Percentiles rank a stretch among this genome's conserved stretches.
These are phyloP conservation scores for Hypoxylon fuscum DNA, from an alignment of 495 filamentous ascomycete species.

Conservation along the genomic window DNA sequence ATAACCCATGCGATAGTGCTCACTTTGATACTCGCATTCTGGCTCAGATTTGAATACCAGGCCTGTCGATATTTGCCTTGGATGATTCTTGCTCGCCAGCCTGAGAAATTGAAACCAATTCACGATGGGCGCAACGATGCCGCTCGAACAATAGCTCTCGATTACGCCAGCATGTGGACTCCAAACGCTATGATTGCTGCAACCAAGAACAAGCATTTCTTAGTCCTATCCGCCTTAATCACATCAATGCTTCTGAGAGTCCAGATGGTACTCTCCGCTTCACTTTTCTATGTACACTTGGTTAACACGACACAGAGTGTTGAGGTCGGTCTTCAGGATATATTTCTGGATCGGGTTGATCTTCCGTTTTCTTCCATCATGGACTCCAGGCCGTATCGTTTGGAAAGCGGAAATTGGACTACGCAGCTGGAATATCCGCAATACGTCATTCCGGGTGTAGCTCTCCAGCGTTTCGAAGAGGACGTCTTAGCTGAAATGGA, in stretches of 20 bases:
- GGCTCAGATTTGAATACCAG: neutral
- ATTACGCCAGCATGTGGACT: neutral
- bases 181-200: neutral
- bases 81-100: neutral
- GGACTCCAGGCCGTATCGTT: neutral
- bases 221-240: neutral
- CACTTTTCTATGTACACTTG: neutral
- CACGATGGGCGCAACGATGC: neutral
- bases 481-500: neutral
- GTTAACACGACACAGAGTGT: neutral
- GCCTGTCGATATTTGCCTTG: neutral
- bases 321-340: neutral
- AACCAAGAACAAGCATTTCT: neutral
- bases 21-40: neutral
- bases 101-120: neutral
- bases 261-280: neutral
- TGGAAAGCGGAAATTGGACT: neutral
- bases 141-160: neutral
- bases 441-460: neutral
- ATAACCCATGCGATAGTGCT: neutral
- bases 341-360: neutral
- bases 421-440: neutral
- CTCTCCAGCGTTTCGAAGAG: neutral
- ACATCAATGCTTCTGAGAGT: neutral
- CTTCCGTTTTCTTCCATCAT: neutral